These are phyloP conservation scores for Schizothecium vesticola DNA, from an alignment of 495 filamentous ascomycete species.

Conservation along the genomic window DNA sequence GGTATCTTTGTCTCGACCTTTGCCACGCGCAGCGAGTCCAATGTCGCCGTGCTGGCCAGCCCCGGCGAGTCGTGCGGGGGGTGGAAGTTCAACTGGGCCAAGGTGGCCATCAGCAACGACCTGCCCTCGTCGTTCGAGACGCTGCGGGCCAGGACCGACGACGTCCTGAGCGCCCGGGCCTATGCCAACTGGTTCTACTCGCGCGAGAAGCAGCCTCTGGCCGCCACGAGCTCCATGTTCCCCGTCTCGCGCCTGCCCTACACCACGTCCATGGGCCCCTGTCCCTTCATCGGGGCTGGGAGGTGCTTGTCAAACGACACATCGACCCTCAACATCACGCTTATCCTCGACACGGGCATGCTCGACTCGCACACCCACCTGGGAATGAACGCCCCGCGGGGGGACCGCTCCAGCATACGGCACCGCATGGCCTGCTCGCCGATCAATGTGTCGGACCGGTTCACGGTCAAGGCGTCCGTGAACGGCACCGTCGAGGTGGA, in stretches of 20 bases:
- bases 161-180: background rate
- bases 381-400: slow-evolving; percentile 7
- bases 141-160: background rate
- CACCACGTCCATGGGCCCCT: background rate
- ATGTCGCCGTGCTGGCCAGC: slow-evolving; percentile 5
- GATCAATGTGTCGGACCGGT: slow-evolving; percentile 3
- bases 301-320: slow-evolving; percentile 11
- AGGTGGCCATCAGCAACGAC: background rate
- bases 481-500: background rate
- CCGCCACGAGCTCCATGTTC: slow-evolving; percentile 9
- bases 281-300: slow-evolving; percentile 2
- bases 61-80: slow-evolving; percentile 1
- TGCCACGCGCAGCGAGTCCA: slow-evolving; percentile 6
- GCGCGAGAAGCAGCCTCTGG: slow-evolving; percentile 4
- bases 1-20: slow-evolving; percentile 9
- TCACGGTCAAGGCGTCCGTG: background rate
- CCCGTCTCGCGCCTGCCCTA: slow-evolving; percentile 5
- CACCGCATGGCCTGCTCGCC: slow-evolving; percentile 9
- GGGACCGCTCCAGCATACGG: slow-evolving; percentile 4
- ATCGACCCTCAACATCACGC: background rate
- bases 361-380: slow-evolving; percentile 9
- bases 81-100: slow-evolving; percentile 12
- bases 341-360: slow-evolving; percentile 2
- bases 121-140: background rate
- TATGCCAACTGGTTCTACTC: slow-evolving; percentile 12